Conservation (phyloP, 441 rosid species). For the Hura crepitans region DNA sequence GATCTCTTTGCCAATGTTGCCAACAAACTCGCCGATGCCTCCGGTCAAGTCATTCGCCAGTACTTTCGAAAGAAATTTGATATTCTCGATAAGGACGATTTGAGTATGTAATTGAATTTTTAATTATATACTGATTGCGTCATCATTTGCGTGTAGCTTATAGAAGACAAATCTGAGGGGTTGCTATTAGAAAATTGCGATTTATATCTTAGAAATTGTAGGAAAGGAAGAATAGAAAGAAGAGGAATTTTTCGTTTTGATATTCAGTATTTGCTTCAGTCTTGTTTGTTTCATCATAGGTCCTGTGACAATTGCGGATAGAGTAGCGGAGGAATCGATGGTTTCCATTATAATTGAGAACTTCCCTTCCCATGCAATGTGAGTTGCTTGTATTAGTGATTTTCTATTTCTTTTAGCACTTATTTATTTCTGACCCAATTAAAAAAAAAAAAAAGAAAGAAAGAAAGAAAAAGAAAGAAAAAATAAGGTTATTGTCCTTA, state of each 20-base stretch:
- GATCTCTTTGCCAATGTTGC: conserved; percentile 51
- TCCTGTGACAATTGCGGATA: conserved; percentile 92
- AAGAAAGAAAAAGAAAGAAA: too few relatives aligned
- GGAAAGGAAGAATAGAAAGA: not conserved
- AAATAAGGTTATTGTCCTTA: not conserved
- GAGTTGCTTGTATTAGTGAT: conserved; percentile 27
- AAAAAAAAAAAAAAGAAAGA: too few relatives aligned
- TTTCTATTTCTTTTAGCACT: not conserved
- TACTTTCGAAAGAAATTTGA: conserved; percentile 82
- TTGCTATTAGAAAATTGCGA: not conserved
- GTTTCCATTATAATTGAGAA: conserved; percentile 57
- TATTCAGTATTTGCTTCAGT: not conserved
- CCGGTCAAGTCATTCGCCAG: conserved; percentile 73
- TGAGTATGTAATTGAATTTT: conserved; percentile 43
- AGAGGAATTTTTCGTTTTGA: not conserved
- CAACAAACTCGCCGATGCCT: conserved; percentile 70
- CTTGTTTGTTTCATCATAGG: conserved; percentile 34
- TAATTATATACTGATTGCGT: not conserved
- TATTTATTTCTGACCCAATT: not conserved
- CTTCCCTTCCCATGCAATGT: conserved; percentile 90
- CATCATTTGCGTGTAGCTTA: not conserved
- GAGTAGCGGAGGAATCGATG: conserved; percentile 90
- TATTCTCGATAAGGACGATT: conserved; percentile 72
- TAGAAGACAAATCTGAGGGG: not conserved
- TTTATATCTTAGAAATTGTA: not conserved